Conservation (phyloP, 2,329 filamentous ascomycete species). For the Arthrobotrys conoides region DNA sequence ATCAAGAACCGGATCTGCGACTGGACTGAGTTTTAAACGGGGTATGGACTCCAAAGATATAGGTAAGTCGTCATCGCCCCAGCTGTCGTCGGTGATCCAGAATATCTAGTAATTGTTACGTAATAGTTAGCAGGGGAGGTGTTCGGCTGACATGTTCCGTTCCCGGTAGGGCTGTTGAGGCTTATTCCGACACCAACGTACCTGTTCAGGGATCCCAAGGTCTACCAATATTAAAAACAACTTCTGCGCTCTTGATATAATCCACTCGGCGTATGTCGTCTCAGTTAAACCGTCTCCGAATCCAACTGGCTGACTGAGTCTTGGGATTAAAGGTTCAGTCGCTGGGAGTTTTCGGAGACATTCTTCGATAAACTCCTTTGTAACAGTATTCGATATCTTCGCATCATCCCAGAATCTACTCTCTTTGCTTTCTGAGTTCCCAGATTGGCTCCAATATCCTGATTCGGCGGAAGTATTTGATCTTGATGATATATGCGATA, state of each 20-base stretch:
- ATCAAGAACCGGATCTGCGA: conserved; percentile 76
- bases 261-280: conserved; percentile 84
- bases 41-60: conserved; percentile 77
- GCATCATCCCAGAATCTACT: conserved; percentile 56
- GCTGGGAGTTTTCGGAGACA: conserved; percentile 33
- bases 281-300: conserved; percentile 80
- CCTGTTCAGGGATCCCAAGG: conserved; percentile 76
- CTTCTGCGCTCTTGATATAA: conserved; percentile 77
- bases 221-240: conserved; percentile 81
- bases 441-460: conserved; percentile 33
- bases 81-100: conserved; percentile 80
- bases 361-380: conserved; percentile 50
- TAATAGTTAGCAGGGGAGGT: conserved; percentile 49
- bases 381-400: conserved; percentile 49
- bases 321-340: conserved; percentile 62
- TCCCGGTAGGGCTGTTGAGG: conserved; percentile 13
- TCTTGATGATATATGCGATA: conserved; percentile 48
- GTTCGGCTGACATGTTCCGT: background rate
- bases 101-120: conserved; percentile 73
- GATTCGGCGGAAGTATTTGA: conserved; percentile 47
- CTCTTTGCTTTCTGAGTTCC: conserved; percentile 39
- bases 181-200: conserved; percentile 43
- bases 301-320: conserved; percentile 75
- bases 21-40: conserved; percentile 74
- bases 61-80: conserved; percentile 82